These are phyloP conservation scores for Diaporthe batatas DNA, from an alignment of 2,329 filamentous ascomycete genomes.

Conservation along the genomic window DNA sequence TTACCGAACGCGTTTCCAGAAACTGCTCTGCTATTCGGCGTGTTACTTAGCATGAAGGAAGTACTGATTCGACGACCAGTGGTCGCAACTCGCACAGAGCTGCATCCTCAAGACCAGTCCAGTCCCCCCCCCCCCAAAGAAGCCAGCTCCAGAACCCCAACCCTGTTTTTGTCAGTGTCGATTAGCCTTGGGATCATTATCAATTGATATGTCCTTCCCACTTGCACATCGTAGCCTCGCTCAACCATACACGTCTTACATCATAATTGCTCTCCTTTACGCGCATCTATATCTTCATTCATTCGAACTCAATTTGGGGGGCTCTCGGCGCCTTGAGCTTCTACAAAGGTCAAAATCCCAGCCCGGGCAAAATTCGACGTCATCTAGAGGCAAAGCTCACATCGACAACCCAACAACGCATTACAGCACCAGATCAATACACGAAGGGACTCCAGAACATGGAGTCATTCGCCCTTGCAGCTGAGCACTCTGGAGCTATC, in stretches of 20 bases:
- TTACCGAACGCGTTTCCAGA: neutral
- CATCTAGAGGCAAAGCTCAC: neutral
- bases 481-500: constrained; percentile 52
- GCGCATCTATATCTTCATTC: neutral
- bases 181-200: neutral
- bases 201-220: neutral
- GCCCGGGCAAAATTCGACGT: no score
- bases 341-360: neutral
- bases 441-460: constrained; percentile 41
- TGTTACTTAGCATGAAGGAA: neutral
- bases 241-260: neutral
- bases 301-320: neutral
- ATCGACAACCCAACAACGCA: neutral
- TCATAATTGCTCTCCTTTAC: neutral
- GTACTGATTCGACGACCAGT: neutral
- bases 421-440: no score
- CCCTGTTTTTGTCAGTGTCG: neutral
- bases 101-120: neutral
- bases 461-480: constrained; percentile 53
- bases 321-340: neutral
- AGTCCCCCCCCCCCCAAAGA: no score
- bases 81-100: neutral
- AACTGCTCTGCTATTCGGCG: no score
- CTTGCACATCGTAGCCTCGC: neutral
- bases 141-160: neutral